Conservation (phyloP, 768 basidiomycete species). For the Macrolepiota albuminosa region DNA sequence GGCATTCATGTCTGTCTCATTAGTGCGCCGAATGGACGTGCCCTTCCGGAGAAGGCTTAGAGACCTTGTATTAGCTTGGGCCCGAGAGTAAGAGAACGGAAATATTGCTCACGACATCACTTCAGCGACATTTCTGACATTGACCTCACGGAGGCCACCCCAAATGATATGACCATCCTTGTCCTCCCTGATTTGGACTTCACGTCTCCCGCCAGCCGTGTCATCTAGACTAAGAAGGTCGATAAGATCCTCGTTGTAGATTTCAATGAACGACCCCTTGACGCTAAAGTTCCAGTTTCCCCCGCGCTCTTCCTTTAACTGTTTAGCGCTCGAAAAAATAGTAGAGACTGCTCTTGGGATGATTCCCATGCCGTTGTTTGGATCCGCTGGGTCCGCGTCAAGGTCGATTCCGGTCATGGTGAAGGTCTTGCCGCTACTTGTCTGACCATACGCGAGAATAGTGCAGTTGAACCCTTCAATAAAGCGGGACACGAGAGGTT, state of each 20-base stretch:
- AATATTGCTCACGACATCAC: constrained; percentile 80
- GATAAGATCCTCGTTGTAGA: constrained; percentile 98
- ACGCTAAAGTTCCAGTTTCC: constrained; percentile 72
- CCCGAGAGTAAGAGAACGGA: constrained; percentile 3
- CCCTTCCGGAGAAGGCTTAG: constrained; percentile 82
- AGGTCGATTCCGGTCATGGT: constrained; percentile 97
- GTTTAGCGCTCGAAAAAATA: constrained; percentile 76
- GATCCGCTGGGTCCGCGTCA: constrained; percentile 79
- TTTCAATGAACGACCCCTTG: constrained; percentile 93
- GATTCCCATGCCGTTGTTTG: constrained; percentile 86
- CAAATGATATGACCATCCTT: constrained; percentile 96
- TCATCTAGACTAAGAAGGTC: constrained; percentile 85
- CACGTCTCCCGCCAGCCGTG: constrained; percentile 58
- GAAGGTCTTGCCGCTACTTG: constrained; percentile 94
- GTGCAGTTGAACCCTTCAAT: constrained; percentile 97
- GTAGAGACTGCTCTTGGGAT: constrained; percentile 90
- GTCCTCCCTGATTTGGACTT: constrained; percentile 95
- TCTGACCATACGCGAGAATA: constrained; percentile 96
- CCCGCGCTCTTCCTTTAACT: constrained; percentile 72
- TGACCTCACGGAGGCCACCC: constrained; percentile 91
- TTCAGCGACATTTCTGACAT: constrained; percentile 76
- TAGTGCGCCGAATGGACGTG: constrained; percentile 86
- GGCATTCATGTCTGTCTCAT: constrained; percentile 98
- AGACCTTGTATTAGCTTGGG: constrained; percentile 5
- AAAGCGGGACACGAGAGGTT: constrained; percentile 83